These are phyloP conservation scores for Rhodotorula sp. DNA, from an alignment of 1,284 basidiomycete species.

Conservation along the genomic window DNA sequence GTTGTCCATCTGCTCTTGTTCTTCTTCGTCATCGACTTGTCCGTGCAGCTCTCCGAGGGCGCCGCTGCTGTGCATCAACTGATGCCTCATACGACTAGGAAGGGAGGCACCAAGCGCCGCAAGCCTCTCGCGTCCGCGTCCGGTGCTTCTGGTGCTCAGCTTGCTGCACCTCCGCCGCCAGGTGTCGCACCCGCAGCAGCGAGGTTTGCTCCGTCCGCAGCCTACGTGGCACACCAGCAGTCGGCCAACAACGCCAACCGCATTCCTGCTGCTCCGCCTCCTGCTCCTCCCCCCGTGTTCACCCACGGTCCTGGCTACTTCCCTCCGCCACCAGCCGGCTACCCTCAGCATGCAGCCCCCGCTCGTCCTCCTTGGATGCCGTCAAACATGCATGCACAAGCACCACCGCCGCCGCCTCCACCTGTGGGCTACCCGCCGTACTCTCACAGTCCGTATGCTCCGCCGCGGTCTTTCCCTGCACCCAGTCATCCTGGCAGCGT, in stretches of 20 bases:
- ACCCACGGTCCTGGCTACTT: not conserved
- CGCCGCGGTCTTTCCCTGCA: not conserved
- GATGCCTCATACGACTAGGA: no score
- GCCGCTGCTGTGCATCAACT: no score
- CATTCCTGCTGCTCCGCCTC: not conserved
- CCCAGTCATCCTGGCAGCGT: not conserved
- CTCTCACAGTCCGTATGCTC: not conserved
- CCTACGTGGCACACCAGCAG: not conserved
- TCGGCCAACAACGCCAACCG: not conserved
- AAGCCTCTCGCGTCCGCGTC: no score
- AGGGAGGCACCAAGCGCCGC: no score
- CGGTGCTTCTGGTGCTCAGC: not conserved
- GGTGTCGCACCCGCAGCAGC: not conserved
- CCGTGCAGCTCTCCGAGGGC: no score
- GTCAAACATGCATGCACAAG: not conserved
- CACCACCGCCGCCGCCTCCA: not conserved
- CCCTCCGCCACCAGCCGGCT: no score
- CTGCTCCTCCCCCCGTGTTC: not conserved
- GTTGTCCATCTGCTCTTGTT: no score
- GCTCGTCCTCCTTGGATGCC: not conserved
- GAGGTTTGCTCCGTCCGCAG: constrained; percentile 1
- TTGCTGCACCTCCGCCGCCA: not conserved
- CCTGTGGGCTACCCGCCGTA: not conserved
- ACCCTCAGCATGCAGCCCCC: not conserved
- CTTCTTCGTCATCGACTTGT: no score